These are phyloP conservation scores for Dryadomyces quercivorus DNA, from an alignment of 2,329 filamentous ascomycete species.

Conservation along the genomic window DNA sequence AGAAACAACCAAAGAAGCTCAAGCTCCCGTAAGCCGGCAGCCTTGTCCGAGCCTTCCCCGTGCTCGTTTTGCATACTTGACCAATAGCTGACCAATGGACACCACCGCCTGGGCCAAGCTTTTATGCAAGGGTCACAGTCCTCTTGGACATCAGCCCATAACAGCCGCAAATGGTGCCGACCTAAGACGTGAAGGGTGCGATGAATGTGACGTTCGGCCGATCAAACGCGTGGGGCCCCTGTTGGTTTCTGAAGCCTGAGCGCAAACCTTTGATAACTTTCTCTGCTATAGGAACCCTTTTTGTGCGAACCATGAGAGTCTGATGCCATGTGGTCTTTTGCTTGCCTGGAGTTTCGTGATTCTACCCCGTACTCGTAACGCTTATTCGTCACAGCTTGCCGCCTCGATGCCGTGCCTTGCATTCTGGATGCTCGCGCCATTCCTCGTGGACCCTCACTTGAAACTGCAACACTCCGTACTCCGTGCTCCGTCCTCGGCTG, in stretches of 20 bases:
- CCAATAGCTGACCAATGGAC: background rate
- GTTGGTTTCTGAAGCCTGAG: background rate
- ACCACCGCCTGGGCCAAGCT: background rate
- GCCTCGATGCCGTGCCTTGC: background rate
- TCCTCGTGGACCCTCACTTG: background rate
- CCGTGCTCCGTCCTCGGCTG: background rate
- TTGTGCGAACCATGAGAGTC: too few species aligned
- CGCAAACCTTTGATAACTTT: too few species aligned
- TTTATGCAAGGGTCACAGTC: background rate
- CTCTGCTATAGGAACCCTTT: too few species aligned
- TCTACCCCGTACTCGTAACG: too few species aligned
- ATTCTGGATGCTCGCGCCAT: background rate
- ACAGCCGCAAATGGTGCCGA: constrained; percentile 7
- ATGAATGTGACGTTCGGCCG: background rate
- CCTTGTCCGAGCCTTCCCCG: background rate
- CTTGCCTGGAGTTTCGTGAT: too few species aligned
- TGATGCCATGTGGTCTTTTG: too few species aligned
- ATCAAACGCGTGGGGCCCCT: background rate
- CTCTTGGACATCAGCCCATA: constrained; percentile 7
- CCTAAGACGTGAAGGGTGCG: constrained; percentile 2
- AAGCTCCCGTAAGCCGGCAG: background rate
- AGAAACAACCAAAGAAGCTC: background rate
- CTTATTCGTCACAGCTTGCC: background rate
- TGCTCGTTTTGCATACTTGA: background rate
- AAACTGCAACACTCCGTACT: background rate